Evolutionary conservation across 176 grass and related monocot species (phyloP).

Genomic region (Bolboschoenus planiculmis): DNA sequence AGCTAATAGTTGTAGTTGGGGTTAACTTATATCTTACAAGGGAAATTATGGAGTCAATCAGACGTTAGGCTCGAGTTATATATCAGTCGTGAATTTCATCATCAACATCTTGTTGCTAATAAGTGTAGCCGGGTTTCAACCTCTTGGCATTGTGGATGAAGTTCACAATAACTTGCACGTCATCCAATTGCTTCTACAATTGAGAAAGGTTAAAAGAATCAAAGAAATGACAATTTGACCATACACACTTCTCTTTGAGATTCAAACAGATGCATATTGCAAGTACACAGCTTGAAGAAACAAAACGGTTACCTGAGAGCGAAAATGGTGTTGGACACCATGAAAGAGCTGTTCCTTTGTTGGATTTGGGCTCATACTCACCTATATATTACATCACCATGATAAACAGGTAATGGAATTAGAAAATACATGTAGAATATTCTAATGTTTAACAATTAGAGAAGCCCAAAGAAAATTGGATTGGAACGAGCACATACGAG

Average conservation of each 20-base stretch:
- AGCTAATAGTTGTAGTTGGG: background rate
- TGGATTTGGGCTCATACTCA: conserved; percentile 58
- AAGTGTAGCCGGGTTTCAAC: conserved; percentile 33
- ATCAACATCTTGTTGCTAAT: background rate
- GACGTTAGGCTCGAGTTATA: background rate
- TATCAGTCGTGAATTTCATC: background rate
- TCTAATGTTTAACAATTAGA: background rate
- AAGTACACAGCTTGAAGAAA: background rate
- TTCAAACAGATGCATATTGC: background rate
- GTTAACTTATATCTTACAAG: conserved; percentile 23
- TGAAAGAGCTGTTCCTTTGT: conserved; percentile 62
- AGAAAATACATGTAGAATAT: background rate
- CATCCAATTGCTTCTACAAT: conserved; percentile 59
- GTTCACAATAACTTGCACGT: conserved; percentile 65
- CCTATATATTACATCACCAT: conserved; percentile 36
- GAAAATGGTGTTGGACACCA: conserved; percentile 69
- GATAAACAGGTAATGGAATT: background rate
- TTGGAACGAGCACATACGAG: conserved; percentile 36
- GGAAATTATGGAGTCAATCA: conserved; percentile 17
- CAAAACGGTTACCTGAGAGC: conserved; percentile 50
- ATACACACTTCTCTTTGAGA: background rate
- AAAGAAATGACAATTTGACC: conserved; percentile 16
- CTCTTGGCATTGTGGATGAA: conserved; percentile 61
- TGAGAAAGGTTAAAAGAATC: conserved; percentile 26
- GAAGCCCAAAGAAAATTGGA: background rate